Conservation (phyloP, 495 filamentous ascomycete species). For the Trichoderma reesei region DNA sequence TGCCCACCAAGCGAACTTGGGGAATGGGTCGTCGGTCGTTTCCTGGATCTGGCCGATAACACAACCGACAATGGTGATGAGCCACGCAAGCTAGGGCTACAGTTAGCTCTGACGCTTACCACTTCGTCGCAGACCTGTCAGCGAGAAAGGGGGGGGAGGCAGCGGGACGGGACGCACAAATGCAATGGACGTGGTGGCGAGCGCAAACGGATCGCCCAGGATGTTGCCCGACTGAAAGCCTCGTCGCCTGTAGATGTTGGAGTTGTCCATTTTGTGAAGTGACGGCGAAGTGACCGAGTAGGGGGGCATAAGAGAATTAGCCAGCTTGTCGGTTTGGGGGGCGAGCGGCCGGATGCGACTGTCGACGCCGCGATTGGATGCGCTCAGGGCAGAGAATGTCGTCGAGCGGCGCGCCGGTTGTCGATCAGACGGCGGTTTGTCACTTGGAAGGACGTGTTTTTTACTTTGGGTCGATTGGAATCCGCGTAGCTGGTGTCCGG, state of each 20-base stretch:
- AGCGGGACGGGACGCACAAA: constrained; percentile 48
- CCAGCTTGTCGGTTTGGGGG: constrained; percentile 1
- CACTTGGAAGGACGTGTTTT: constrained; percentile 13
- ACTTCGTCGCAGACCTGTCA: neutral
- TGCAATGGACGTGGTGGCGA: constrained; percentile 88
- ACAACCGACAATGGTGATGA: constrained; percentile 81
- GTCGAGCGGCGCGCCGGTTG: constrained; percentile 7
- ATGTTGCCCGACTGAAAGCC: constrained; percentile 76
- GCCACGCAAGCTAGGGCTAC: constrained; percentile 70
- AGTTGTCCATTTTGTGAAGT: constrained; percentile 70
- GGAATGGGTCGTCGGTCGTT: constrained; percentile 38
- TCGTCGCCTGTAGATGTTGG: constrained; percentile 40
- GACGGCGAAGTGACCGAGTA: constrained; percentile 67
- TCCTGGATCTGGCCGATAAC: constrained; percentile 55
- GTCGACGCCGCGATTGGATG: constrained; percentile 10
- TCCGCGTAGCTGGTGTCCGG: constrained; percentile 4
- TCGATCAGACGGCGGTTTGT: neutral
- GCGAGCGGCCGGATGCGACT: constrained; percentile 8
- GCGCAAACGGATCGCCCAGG: constrained; percentile 89
- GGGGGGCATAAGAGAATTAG: constrained; percentile 50
- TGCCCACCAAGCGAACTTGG: constrained; percentile 85
- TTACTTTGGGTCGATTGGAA: neutral
- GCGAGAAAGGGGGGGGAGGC: neutral
- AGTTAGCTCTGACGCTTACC: neutral
- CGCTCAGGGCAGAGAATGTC: constrained; percentile 13